Evolutionary conservation across 1,284 basidiomycete species (phyloP), one percentile per base, ranked within the genome.

Genomic region (Cutaneotrichosporon cavernicola): DNA sequence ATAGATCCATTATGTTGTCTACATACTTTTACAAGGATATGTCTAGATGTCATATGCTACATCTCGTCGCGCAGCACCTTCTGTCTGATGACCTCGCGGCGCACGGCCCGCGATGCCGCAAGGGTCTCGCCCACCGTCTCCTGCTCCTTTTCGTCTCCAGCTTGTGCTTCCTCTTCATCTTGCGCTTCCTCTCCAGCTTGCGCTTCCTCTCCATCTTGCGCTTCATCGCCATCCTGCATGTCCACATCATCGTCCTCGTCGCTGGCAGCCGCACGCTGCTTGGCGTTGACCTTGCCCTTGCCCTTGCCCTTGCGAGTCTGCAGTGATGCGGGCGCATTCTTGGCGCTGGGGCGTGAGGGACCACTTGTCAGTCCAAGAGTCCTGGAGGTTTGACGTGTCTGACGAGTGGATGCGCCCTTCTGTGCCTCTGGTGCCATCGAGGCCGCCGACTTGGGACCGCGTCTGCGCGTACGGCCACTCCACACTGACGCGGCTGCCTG

Each of bases 161-260:
- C 50, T 22, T 53, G 40, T 38, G 61, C 62, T 11, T 56, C 40
- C n/a, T 65, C 58, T 16, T 6, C 11, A 18, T 64, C 62, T 38
- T 62, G 61, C 56, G 53, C 65, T 5, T 56, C 40, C 58, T 58
- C 51, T 21, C 36, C 31, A 49, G 59, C 26, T 34, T 31, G 36
- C 53, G 32, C 38, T 22, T 51, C 43, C 22, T 21, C 8, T 21
- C 22, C 49, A 21, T 50, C 49, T 18, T 10, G 21, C 21, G n/a
- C 49, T 9, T 14, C n/a, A 26, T 16, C n/a, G 49, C 21, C 49
- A 5, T 26, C 49, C 49, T 10, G 21, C 11, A 9, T 26, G 26
- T 26, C 21, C 22, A 11, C 21, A 7, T 52, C 30, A 4, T 52
- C 11, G 50, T 31, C 26, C 30, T 11, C 30, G 4, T 30, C 50